These are phyloP conservation scores for Annona cherimola DNA, from an alignment of 164 flowering plant genomes.

Conservation along the genomic window DNA sequence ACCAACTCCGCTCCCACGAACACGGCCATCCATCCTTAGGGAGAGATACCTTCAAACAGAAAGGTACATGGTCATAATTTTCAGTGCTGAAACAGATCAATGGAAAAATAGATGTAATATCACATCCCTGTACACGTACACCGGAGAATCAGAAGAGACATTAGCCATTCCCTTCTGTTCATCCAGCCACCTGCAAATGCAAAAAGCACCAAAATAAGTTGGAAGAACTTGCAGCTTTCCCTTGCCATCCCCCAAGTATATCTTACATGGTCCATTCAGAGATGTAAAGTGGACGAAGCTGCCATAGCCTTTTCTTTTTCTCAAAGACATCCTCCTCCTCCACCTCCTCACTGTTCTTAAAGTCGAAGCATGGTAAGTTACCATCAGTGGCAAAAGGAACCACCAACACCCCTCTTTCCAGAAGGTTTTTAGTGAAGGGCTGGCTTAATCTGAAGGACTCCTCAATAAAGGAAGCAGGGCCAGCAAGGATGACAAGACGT, in stretches of 20 bases:
- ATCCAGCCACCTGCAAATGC: slow-evolving; percentile 73
- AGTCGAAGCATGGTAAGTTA: slow-evolving; percentile 46
- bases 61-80: slow-evolving; percentile 3
- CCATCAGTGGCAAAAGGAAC: slow-evolving; percentile 82
- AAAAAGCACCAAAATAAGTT: slow-evolving; percentile 2
- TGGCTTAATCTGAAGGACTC: slow-evolving; percentile 60
- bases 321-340: slow-evolving; percentile 34
- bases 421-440: slow-evolving; percentile 55
- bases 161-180: slow-evolving; percentile 87
- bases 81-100: neutral
- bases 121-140: slow-evolving; percentile 74
- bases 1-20: slow-evolving; percentile 97
- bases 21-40: slow-evolving; percentile 94
- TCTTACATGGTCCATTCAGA: slow-evolving; percentile 84
- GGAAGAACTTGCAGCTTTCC: neutral
- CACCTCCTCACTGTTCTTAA: slow-evolving; percentile 48
- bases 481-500: slow-evolving; percentile 77
- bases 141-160: slow-evolving; percentile 80
- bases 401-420: slow-evolving; percentile 85
- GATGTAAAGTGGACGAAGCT: slow-evolving; percentile 54
- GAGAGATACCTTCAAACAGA: slow-evolving; percentile 67
- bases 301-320: slow-evolving; percentile 82
- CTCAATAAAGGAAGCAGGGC: slow-evolving; percentile 58
- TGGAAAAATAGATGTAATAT: neutral
- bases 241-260: neutral